These are phyloP conservation scores for Globisporangium uncinulatum DNA, from an alignment of 352 stramenopile species.

Conservation along the genomic window DNA sequence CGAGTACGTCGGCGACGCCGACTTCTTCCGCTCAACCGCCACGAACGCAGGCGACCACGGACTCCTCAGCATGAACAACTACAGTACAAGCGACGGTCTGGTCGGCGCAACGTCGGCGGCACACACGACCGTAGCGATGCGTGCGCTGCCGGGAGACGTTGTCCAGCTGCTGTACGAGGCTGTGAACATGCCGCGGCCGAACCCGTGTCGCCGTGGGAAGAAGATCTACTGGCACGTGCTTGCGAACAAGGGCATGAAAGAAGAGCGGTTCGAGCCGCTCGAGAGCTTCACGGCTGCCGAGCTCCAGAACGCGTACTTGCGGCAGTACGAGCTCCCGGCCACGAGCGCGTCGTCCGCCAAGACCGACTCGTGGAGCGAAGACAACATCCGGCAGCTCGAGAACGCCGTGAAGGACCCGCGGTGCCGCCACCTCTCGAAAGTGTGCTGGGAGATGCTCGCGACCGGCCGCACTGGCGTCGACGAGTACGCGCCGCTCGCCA, in stretches of 20 bases:
- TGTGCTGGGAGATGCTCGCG: conserved; percentile 76
- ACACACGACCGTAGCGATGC: conserved; percentile 29
- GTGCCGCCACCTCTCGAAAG: conserved; percentile 67
- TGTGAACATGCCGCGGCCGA: conserved; percentile 65
- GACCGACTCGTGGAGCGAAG: conserved; percentile 60
- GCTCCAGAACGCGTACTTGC: conserved; percentile 63
- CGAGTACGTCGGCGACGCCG: conserved; percentile 7
- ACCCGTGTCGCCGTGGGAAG: conserved; percentile 62
- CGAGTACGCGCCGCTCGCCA: conserved; percentile 60
- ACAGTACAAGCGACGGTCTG: conserved; percentile 7
- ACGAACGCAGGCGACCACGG: conserved; percentile 16
- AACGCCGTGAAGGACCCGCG: conserved; percentile 65
- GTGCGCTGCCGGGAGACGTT: conserved; percentile 38
- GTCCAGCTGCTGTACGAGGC: conserved; percentile 65
- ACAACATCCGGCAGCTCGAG: conserved; percentile 65
- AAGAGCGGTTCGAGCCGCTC: conserved; percentile 47
- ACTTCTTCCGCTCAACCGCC: conserved; percentile 9
- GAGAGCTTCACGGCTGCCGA: conserved; percentile 60
- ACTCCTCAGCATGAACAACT: conserved; percentile 20
- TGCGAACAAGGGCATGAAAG: conserved; percentile 62
- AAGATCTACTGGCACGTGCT: conserved; percentile 76
- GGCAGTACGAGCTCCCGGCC: conserved; percentile 54
- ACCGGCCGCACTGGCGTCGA: conserved; percentile 63
- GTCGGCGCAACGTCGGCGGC: conserved; percentile 13
- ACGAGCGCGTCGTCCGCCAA: conserved; percentile 25